Conservation (phyloP, 148 eudicot species). For the Rhododendron griersonianum region DNA sequence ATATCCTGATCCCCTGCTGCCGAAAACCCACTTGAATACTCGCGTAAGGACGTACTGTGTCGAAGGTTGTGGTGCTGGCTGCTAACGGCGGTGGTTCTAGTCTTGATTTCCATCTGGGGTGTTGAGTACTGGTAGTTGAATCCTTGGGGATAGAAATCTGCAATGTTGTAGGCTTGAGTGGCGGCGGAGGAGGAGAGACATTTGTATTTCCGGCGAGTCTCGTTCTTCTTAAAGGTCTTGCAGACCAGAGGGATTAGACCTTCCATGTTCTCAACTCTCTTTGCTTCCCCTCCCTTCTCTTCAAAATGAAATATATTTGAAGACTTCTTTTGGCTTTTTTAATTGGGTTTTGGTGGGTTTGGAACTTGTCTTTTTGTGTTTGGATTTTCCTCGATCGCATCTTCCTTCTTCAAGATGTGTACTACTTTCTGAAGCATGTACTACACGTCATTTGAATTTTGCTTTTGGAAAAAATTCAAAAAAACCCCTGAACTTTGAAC, state of each 20-base stretch:
- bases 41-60: constrained; percentile 18
- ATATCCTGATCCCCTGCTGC: not conserved
- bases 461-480: not conserved
- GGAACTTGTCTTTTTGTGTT: not conserved
- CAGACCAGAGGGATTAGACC: constrained; percentile 7
- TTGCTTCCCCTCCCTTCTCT: not conserved
- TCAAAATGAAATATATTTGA: not conserved
- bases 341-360: constrained; percentile 7
- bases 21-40: constrained; percentile 1
- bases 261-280: not conserved
- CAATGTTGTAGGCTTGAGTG: constrained; percentile 26
- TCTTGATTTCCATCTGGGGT: not conserved
- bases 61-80: constrained; percentile 22
- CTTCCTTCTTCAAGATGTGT: not conserved
- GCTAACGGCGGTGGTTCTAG: not conserved
- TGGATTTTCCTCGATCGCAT: not conserved
- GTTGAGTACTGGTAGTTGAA: not conserved
- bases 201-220: constrained; percentile 18
- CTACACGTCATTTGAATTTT: constrained; percentile 3
- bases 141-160: constrained; percentile 27
- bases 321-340: not conserved
- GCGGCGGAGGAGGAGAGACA: constrained; percentile 26
- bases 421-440: not conserved
- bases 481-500: too few relatives aligned
- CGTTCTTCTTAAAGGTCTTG: not conserved